Evolutionary conservation across 805 yeast genomes (phyloP).

Genomic region (Starmerella apis): DNA sequence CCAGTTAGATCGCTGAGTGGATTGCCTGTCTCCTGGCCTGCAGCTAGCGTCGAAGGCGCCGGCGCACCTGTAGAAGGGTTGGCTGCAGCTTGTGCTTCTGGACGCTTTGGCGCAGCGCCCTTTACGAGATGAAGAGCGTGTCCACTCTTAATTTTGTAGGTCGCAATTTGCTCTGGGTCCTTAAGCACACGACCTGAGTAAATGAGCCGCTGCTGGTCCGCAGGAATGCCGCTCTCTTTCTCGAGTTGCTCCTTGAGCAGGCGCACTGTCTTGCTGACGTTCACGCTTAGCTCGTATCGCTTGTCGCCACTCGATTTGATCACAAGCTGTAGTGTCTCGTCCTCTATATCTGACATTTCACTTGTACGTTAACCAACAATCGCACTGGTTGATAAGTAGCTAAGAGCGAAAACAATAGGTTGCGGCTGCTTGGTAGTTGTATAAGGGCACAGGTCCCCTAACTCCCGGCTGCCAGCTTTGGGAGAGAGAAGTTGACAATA

Average conservation of each 20-base stretch:
- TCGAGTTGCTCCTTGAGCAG: conserved; percentile 61
- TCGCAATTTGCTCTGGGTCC: conserved; percentile 61
- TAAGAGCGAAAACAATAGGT: background rate
- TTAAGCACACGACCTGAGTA: conserved; percentile 90
- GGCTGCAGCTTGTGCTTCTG: conserved; percentile 26
- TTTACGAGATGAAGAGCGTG: conserved; percentile 84
- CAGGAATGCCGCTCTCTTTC: conserved; percentile 52
- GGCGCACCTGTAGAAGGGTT: conserved; percentile 42
- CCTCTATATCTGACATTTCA: conserved; percentile 8
- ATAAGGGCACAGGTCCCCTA: conserved; percentile 3
- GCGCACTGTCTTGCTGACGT: conserved; percentile 45
- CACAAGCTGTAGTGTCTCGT: conserved; percentile 14
- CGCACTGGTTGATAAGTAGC: background rate
- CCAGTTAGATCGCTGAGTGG: conserved; percentile 89
- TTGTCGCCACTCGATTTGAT: conserved; percentile 52
- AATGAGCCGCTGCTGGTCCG: conserved; percentile 74
- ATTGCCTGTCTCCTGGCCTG: conserved; percentile 83
- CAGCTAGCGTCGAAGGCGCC: conserved; percentile 49
- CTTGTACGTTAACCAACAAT: background rate
- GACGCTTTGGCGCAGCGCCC: conserved; percentile 34
- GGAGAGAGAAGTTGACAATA: background rate
- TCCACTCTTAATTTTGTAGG: conserved; percentile 74
- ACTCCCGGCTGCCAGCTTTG: background rate
- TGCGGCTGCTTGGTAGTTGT: background rate
- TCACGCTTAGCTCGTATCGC: conserved; percentile 57